These are phyloP conservation scores for Hebeloma cylindrosporum DNA, from an alignment of 768 basidiomycete genomes.

Conservation along the genomic window DNA sequence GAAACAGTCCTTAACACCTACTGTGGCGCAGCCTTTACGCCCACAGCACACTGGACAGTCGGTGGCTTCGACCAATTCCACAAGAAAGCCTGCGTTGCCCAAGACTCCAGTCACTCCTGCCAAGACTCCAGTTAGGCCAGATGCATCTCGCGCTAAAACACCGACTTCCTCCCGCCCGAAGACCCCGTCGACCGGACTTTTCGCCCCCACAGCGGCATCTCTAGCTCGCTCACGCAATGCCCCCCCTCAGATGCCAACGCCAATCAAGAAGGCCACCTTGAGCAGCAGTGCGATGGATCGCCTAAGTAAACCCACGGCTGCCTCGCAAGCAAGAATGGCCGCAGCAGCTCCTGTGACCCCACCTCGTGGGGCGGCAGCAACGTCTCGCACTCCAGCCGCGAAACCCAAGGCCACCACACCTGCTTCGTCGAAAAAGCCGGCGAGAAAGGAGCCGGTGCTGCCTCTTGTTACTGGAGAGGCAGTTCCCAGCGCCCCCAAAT, in stretches of 20 bases:
- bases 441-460: neutral
- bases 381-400: conserved; percentile 18
- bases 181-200: conserved; percentile 66
- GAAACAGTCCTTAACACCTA: conserved; percentile 22
- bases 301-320: conserved; percentile 81
- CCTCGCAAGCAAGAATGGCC: conserved; percentile 65
- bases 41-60: conserved; percentile 37
- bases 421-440: conserved; percentile 14
- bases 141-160: conserved; percentile 35
- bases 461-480: conserved; percentile 6
- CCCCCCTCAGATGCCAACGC: conserved; percentile 42
- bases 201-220: conserved; percentile 82
- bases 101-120: conserved; percentile 25
- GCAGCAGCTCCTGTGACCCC: conserved; percentile 39
- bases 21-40: conserved; percentile 29
- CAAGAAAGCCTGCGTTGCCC: conserved; percentile 21
- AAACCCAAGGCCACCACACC: conserved; percentile 24
- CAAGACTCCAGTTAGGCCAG: conserved; percentile 31
- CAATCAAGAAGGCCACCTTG: conserved; percentile 54
- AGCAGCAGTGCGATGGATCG: conserved; percentile 59
- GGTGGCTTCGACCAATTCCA: conserved; percentile 22
- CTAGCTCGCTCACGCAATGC: conserved; percentile 67
- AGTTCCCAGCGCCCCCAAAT: conserved; percentile 10
- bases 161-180: conserved; percentile 48
- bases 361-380: conserved; percentile 22